Evolutionary conservation across 305 asterid species (phyloP).

Genomic region (Solanum hybrid): DNA sequence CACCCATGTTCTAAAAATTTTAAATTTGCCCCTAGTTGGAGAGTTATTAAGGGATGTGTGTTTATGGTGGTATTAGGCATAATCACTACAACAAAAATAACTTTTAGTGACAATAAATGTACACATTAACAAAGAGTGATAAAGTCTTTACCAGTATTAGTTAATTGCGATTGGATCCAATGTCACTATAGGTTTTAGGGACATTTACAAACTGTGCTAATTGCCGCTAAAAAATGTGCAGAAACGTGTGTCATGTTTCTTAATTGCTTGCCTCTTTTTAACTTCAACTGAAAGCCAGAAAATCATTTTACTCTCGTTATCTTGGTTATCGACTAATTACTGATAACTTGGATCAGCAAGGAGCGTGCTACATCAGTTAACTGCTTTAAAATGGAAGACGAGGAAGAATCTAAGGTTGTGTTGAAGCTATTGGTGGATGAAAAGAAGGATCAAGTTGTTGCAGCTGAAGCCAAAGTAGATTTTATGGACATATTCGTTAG

Average conservation of each 20-base stretch:
- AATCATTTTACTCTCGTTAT: neutral
- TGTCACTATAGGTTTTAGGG: too few species aligned
- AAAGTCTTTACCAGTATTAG: too few species aligned
- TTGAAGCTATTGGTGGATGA: conserved; percentile 5
- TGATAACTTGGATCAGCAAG: neutral
- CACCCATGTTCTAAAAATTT: too few species aligned
- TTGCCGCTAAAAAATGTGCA: neutral
- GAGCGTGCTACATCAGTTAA: neutral
- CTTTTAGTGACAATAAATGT: too few species aligned
- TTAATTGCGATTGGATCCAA: too few species aligned
- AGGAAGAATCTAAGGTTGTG: neutral
- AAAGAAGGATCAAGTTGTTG: neutral
- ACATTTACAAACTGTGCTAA: too few species aligned
- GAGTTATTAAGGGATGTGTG: neutral
- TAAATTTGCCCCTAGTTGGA: neutral
- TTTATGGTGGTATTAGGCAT: neutral
- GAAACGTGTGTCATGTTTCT: neutral
- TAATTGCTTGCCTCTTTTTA: neutral
- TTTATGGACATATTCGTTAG: conserved; percentile 5
- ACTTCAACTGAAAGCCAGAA: neutral
- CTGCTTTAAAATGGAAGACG: neutral
- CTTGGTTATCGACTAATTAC: neutral
- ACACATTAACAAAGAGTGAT: too few species aligned
- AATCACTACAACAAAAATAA: too few species aligned
- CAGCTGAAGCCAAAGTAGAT: conserved; percentile 7